These are phyloP conservation scores for Smallanthus sonchifolius DNA, from an alignment of 129 eudicot genomes.

Conservation along the genomic window DNA sequence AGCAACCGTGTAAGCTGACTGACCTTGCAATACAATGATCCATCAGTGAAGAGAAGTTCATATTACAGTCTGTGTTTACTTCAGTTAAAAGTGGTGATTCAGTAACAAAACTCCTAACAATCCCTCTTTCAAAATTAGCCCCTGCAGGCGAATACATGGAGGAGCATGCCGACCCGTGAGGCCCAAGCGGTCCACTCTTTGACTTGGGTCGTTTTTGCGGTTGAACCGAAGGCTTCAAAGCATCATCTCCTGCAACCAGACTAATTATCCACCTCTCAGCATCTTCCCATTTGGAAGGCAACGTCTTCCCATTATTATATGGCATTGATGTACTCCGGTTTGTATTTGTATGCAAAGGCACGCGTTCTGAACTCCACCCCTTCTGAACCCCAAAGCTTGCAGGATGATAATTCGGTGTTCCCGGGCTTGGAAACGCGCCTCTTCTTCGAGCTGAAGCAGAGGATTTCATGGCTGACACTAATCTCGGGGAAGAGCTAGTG, in stretches of 20 bases:
- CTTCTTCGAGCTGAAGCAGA: conserved; percentile 32
- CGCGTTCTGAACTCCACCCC: conserved; percentile 93
- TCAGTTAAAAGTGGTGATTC: conserved; percentile 56
- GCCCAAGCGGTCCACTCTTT: conserved; percentile 93
- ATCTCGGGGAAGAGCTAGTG: conserved; percentile 58
- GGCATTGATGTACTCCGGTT: conserved; percentile 48
- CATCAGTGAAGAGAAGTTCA: conserved; percentile 18
- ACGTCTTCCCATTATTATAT: conserved; percentile 55
- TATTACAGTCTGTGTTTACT: conserved; percentile 34
- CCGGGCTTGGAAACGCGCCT: conserved; percentile 65
- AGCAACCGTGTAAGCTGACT: conserved; percentile 67
- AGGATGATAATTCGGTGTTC: conserved; percentile 61
- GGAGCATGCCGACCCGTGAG: conserved; percentile 59
- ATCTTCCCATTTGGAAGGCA: conserved; percentile 98
- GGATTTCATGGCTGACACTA: conserved; percentile 52
- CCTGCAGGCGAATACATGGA: conserved; percentile 61
- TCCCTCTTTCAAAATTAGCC: conserved; percentile 46
- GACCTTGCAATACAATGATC: conserved; percentile 82
- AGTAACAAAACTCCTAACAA: conserved; percentile 30
- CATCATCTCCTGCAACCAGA: conserved; percentile 56
- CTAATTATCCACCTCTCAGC: conserved; percentile 96
- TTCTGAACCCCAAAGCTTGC: conserved; percentile 47
- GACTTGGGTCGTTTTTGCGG: conserved; percentile 68
- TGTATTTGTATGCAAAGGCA: conserved; percentile 46
- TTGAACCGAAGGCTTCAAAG: conserved; percentile 39